Evolutionary conservation across 768 basidiomycete genomes (phyloP), one percentile per base, ranked within the genome.

Genomic region (Melanogaster broomeanus): DNA sequence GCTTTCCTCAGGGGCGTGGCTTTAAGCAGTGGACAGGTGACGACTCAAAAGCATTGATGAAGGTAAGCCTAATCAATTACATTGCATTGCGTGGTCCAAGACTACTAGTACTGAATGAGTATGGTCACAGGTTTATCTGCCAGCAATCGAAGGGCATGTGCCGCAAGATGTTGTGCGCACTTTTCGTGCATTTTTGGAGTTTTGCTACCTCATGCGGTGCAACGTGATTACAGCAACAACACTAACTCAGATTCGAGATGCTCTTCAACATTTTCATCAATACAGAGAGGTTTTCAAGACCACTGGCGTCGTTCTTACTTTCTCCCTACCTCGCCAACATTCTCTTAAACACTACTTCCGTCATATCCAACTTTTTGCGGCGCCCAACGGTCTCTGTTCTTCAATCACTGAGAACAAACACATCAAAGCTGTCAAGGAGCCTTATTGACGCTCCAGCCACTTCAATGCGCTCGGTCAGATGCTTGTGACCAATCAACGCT

Each of bases 21-120:
- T 74, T 73, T 45, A 67, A 69, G 18, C 73, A 74, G 27, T 75
- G 74, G 74, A 75, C 72, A 0, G 65, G 72, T 4, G 52, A 74
- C 34, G 66, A 75, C 19, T 74, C 68, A 2, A 75, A 75, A 27
- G 70, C 61, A 0, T 45, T 74, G 5, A 74, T 74, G 68, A 74
- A 73, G 64, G 71, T 72, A 24, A 7, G 40, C 49, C n/a, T 13
- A 21, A 46, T 25, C 37, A 15, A 39, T 33, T n/a, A n/a, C n/a
- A n/a, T n/a, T n/a, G n/a, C n/a, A n/a, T n/a, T n/a, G n/a, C n/a
- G n/a, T n/a, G n/a, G n/a, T n/a, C n/a, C n/a, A n/a, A n/a, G n/a
- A 15, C 28, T 12, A 10, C 33, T 40, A 30, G 28, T 34, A 3
- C 16, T 39, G 10, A 37, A 2, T 11, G 6, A 9, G 34, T 3